phyloP scores from a whole-genome alignment of 306 rosid species.

The Citrullus mucosospermus region DNA sequence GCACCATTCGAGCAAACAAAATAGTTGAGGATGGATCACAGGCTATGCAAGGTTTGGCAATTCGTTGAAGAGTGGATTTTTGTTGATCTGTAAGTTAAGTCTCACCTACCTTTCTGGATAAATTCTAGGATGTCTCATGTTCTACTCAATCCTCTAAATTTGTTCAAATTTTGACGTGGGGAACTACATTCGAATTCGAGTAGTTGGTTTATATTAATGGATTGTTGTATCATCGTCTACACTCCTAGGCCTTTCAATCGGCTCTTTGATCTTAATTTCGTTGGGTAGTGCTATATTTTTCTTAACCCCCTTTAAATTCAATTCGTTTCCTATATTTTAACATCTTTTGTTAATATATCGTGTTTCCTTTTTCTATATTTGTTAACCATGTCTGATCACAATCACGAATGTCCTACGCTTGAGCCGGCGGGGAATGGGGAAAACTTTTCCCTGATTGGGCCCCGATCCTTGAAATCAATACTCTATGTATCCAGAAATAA shows the following conservation, averaged over 20 bases:
- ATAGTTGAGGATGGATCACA: slow-evolving; percentile 56
- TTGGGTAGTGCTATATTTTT: not conserved
- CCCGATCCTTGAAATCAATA: not conserved
- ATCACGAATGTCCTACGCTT: not conserved
- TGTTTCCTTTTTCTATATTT: not conserved
- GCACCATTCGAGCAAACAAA: slow-evolving; percentile 70
- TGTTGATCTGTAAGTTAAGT: not conserved
- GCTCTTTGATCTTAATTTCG: not conserved
- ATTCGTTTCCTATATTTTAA: not conserved
- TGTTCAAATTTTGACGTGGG: slow-evolving; percentile 5
- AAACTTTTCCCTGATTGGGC: not conserved
- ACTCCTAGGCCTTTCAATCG: not conserved
- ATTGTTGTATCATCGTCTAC: not conserved
- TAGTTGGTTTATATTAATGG: not conserved
- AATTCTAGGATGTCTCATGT: not conserved
- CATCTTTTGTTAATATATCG: not conserved
- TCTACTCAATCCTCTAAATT: not conserved
- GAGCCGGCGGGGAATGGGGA: not conserved
- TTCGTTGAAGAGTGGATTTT: slow-evolving; percentile 31
- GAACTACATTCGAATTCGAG: not conserved
- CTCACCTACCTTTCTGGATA: not conserved
- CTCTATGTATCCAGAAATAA: not conserved
- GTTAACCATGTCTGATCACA: not conserved
- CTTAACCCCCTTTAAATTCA: not conserved
- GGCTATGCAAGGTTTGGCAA: slow-evolving; percentile 55